phyloP scores from a whole-genome alignment of 192 early-diverging fungal genomes.

The Entomortierella lignicola region DNA sequence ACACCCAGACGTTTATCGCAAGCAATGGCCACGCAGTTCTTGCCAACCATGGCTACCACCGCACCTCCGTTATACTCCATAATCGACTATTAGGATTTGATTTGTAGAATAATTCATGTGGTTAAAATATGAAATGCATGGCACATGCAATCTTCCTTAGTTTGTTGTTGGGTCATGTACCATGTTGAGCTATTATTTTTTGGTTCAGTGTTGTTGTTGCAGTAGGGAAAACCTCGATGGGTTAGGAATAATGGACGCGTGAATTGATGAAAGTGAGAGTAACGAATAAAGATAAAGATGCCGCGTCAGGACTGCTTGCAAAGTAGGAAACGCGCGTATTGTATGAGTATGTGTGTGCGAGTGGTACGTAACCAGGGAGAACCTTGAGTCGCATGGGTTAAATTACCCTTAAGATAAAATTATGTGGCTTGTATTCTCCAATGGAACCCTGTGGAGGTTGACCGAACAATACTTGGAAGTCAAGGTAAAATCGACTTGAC shows the following conservation, averaged over 20 bases:
- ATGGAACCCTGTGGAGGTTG: neutral
- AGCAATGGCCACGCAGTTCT: slow-evolving; percentile 98
- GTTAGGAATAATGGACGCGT: neutral
- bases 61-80: slow-evolving; percentile 96
- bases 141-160: neutral
- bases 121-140: neutral
- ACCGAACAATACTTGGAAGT: neutral
- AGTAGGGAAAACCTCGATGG: neutral
- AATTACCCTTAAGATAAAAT: neutral
- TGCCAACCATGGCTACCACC: slow-evolving; percentile 97
- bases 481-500: neutral
- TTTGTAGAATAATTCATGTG: neutral
- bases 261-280: neutral
- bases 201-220: neutral
- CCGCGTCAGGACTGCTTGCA: slow-evolving; percentile 10
- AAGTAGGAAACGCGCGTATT: neutral
- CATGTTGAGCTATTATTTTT: neutral
- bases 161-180: neutral
- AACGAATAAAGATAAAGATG: neutral
- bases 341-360: neutral
- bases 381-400: neutral
- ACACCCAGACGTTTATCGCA: slow-evolving; percentile 94
- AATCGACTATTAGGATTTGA: slow-evolving; percentile 67
- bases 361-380: slow-evolving; percentile 5
- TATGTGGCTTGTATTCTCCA: slow-evolving; percentile 9